Percentiles rank a stretch among this genome's conserved stretches.
These are phyloP conservation scores for Ceratocystis ficicola DNA, from an alignment of 2,329 filamentous ascomycete genomes.

Conservation along the genomic window DNA sequence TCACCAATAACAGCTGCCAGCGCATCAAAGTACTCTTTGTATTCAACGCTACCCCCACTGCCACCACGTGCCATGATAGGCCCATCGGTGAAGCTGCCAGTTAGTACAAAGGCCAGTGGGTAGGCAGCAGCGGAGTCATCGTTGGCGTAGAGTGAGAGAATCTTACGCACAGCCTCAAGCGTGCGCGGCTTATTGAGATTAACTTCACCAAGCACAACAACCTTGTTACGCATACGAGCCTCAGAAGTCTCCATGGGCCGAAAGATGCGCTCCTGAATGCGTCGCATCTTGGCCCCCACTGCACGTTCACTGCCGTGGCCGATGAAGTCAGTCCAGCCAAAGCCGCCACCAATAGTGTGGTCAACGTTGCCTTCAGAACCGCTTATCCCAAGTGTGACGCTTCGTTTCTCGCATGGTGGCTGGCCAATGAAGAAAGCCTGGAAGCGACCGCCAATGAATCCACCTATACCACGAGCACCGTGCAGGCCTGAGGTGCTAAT, in stretches of 20 bases:
- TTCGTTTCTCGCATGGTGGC: slow-evolving; percentile 77
- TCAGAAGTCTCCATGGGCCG: slow-evolving; percentile 30
- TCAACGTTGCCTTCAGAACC: slow-evolving; percentile 45
- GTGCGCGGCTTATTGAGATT: slow-evolving; percentile 76
- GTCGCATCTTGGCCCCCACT: slow-evolving; percentile 69
- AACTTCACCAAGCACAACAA: slow-evolving; percentile 74
- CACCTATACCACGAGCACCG: slow-evolving; percentile 70
- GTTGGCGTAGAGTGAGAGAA: slow-evolving; percentile 61
- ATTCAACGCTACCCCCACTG: slow-evolving; percentile 70
- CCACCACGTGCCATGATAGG: slow-evolving; percentile 56
- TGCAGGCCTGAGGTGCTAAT: slow-evolving; percentile 57
- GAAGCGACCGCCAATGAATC: slow-evolving; percentile 83
- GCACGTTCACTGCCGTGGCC: slow-evolving; percentile 83
- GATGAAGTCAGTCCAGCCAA: slow-evolving; percentile 95
- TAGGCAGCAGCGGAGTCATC: slow-evolving; percentile 49
- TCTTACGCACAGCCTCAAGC: slow-evolving; percentile 65
- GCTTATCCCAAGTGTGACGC: slow-evolving; percentile 61
- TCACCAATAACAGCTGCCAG: slow-evolving; percentile 73
- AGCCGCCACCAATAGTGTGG: slow-evolving; percentile 61
- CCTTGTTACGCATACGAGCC: slow-evolving; percentile 35
- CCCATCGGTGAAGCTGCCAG: slow-evolving; percentile 68
- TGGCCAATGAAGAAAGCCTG: slow-evolving; percentile 83
- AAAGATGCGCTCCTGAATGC: slow-evolving; percentile 59
- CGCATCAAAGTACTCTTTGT: slow-evolving; percentile 90
- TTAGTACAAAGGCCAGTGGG: slow-evolving; percentile 69